Evolutionary conservation across 371 early-diverging fungal genomes (phyloP).

Genomic region (Zopfochytrium polystomum): DNA sequence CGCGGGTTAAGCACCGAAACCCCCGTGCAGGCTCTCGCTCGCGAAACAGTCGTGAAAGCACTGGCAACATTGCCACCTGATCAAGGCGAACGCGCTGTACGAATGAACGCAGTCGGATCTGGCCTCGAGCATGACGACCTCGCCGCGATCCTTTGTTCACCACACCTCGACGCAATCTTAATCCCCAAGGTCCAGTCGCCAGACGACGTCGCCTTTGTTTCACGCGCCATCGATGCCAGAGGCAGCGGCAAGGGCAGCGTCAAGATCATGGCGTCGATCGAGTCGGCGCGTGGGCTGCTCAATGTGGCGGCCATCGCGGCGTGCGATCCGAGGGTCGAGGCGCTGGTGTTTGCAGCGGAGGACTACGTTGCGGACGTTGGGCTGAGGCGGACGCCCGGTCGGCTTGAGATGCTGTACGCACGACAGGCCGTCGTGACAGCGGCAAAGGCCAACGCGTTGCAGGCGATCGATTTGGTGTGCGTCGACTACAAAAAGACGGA

Average conservation of each 20-base stretch:
- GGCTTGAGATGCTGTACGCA: slow-evolving; percentile 76
- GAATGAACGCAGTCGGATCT: slow-evolving; percentile 16
- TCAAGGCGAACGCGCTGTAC: slow-evolving; percentile 12
- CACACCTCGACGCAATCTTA: slow-evolving; percentile 72
- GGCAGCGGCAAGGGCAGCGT: slow-evolving; percentile 59
- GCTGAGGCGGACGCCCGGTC: slow-evolving; percentile 65
- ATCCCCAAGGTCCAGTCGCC: slow-evolving; percentile 86
- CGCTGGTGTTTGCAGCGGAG: slow-evolving; percentile 82
- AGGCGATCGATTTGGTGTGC: slow-evolving; percentile 85
- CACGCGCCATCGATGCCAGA: slow-evolving; percentile 67
- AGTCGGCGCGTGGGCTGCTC: slow-evolving; percentile 13
- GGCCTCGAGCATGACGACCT: slow-evolving; percentile 13
- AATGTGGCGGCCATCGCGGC: slow-evolving; percentile 6
- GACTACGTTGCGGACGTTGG: slow-evolving; percentile 91
- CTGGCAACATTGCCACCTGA: slow-evolving; percentile 1
- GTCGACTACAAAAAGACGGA: slow-evolving; percentile 30
- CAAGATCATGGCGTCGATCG: slow-evolving; percentile 59
- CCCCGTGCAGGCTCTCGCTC: slow-evolving; percentile 8
- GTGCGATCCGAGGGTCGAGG: slow-evolving; percentile 16
- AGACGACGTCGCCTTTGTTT: slow-evolving; percentile 73
- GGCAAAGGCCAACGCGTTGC: slow-evolving; percentile 79
- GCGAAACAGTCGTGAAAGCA: slow-evolving; percentile 23
- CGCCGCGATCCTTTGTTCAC: slow-evolving; percentile 56
- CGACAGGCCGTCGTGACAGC: slow-evolving; percentile 75
- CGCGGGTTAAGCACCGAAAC: neutral